phyloP scores from a whole-genome alignment of 371 early-diverging fungal species.

The Rozella allomycis region DNA sequence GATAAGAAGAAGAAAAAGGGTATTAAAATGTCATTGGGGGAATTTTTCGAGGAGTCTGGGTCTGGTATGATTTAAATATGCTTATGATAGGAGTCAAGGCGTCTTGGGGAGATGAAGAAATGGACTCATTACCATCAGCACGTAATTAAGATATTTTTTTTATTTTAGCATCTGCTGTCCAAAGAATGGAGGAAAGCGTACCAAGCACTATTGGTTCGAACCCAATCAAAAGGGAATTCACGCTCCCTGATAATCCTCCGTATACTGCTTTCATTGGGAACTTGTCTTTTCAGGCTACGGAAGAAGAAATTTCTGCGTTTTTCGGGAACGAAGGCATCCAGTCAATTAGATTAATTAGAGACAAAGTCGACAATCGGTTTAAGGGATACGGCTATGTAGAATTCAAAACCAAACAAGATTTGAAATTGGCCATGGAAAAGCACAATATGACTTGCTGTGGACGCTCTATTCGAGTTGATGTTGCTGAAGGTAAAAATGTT shows the following conservation, averaged over 20 bases:
- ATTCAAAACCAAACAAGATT: neutral
- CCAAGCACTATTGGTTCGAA: too few species aligned
- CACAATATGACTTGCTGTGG: neutral
- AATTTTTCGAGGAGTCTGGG: neutral
- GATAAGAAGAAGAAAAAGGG: neutral
- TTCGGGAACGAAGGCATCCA: neutral
- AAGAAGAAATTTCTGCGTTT: neutral
- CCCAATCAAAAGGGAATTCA: too few species aligned
- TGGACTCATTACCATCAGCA: too few species aligned
- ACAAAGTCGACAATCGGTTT: neutral
- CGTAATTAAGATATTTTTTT: too few species aligned
- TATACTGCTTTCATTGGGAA: neutral
- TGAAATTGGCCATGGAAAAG: neutral
- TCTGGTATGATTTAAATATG: too few species aligned
- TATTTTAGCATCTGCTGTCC: too few species aligned
- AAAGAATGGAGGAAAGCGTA: too few species aligned
- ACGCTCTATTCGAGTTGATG: neutral
- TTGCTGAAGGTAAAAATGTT: neutral
- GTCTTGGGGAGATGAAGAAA: too few species aligned
- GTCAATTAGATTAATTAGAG: neutral
- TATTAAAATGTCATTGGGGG: neutral
- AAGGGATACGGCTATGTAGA: neutral
- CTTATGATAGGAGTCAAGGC: too few species aligned
- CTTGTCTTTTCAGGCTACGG: neutral
- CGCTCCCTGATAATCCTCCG: neutral